A percentile compares a stretch with the other conserved stretches of the same genome.
phyloP scores from a whole-genome alignment of 202 grass and related monocot species.

The Saccharum hybrid region DNA sequence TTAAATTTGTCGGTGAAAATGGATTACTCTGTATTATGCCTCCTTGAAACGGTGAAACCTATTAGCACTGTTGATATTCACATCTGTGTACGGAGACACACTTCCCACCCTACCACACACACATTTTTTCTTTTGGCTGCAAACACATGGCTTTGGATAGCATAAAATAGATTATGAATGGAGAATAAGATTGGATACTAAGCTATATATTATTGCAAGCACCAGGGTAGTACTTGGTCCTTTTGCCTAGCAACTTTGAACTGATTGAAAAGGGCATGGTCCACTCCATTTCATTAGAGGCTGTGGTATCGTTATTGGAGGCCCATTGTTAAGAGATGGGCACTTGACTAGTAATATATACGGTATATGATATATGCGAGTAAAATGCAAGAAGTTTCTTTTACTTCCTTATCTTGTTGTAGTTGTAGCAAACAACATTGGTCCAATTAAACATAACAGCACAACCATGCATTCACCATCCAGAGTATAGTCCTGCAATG shows the following conservation, averaged over 20 bases:
- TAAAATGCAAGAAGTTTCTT: background rate
- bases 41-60: background rate
- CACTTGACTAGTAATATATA: background rate
- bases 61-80: background rate
- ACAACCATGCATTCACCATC: background rate
- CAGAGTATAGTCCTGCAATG: background rate
- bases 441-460: background rate
- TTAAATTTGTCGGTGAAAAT: background rate
- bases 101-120: background rate
- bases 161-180: background rate
- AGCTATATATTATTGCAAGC: background rate
- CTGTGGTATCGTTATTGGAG: background rate
- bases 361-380: background rate
- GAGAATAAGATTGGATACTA: conserved; percentile 18
- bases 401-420: background rate
- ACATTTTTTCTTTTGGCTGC: background rate
- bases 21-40: background rate
- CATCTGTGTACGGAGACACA: background rate
- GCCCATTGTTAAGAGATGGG: background rate
- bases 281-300: background rate
- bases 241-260: conserved; percentile 6
- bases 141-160: background rate
- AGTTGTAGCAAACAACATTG: background rate
- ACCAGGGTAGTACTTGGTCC: background rate
- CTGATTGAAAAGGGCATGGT: background rate